Conservation (phyloP, 148 eudicot species). For the Euryodendron excelsum region DNA sequence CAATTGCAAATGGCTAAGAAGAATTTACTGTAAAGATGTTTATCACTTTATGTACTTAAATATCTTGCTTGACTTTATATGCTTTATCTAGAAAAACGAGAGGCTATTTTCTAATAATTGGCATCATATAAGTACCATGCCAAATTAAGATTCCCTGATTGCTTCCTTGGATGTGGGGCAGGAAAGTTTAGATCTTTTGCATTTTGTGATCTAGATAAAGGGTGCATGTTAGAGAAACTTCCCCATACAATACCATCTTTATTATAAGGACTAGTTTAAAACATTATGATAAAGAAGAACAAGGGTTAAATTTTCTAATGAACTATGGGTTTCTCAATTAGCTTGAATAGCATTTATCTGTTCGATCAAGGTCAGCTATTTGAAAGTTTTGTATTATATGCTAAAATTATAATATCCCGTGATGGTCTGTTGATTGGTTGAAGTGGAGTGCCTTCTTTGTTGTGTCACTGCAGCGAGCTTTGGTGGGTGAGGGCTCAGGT, state of each 20-base stretch:
- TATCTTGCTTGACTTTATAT: neutral
- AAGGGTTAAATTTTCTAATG: neutral
- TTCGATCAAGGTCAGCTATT: conserved; percentile 4
- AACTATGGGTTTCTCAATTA: neutral
- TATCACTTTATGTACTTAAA: neutral
- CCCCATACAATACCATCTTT: neutral
- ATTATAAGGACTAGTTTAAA: neutral
- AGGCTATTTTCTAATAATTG: conserved; percentile 2
- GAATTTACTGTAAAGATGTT: neutral
- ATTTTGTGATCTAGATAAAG: neutral
- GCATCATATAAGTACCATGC: neutral
- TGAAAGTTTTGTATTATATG: neutral
- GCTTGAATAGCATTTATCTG: neutral
- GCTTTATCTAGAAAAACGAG: no score
- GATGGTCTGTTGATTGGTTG: conserved; percentile 8
- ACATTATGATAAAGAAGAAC: neutral
- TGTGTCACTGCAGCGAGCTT: conserved; percentile 65
- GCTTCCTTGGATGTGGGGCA: neutral
- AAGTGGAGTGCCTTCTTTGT: conserved; percentile 14
- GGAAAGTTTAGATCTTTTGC: neutral
- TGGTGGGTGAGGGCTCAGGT: conserved; percentile 91
- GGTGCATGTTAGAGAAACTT: neutral
- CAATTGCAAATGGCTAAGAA: neutral
- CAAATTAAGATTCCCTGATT: conserved; percentile 2
- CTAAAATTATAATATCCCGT: neutral